phyloP scores from a whole-genome alignment of 2,329 filamentous ascomycete species.

The Fusarium keratoplasticum region DNA sequence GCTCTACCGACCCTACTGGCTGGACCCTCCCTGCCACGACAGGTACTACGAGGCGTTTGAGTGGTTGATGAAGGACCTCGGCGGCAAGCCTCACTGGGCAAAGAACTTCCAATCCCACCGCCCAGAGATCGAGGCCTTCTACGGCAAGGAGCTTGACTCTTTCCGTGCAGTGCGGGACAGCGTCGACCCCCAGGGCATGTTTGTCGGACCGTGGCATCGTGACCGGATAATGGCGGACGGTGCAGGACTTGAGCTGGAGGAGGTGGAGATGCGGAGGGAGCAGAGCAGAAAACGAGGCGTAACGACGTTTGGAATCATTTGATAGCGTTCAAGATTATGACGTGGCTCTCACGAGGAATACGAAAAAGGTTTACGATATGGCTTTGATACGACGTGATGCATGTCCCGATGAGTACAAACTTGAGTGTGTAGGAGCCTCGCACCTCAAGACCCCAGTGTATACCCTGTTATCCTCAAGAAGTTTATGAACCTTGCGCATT shows the following conservation, averaged over 20 bases:
- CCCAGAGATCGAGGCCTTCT: slow-evolving; percentile 73
- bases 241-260: slow-evolving; percentile 50
- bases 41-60: slow-evolving; percentile 93
- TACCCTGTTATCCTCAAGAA: background rate
- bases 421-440: background rate
- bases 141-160: slow-evolving; percentile 72
- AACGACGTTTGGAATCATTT: slow-evolving; percentile 40
- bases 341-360: slow-evolving; percentile 12
- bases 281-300: slow-evolving; percentile 43
- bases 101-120: slow-evolving; percentile 83
- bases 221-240: slow-evolving; percentile 67
- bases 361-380: background rate
- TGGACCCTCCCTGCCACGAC: slow-evolving; percentile 79
- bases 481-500: slow-evolving; percentile 26
- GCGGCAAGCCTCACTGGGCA: slow-evolving; percentile 88
- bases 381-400: background rate
- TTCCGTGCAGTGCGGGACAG: slow-evolving; percentile 77
- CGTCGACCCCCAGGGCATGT: slow-evolving; percentile 85
- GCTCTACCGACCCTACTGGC: slow-evolving; percentile 83
- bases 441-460: background rate
- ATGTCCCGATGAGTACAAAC: background rate
- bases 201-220: slow-evolving; percentile 90
- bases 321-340: slow-evolving; percentile 16
- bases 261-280: slow-evolving; percentile 48
- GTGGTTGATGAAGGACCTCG: slow-evolving; percentile 88